Percentiles rank a stretch among this genome's conserved stretches.
Conservation (phyloP, 2,329 filamentous ascomycete genomes). For the Diaporthe vexans region DNA sequence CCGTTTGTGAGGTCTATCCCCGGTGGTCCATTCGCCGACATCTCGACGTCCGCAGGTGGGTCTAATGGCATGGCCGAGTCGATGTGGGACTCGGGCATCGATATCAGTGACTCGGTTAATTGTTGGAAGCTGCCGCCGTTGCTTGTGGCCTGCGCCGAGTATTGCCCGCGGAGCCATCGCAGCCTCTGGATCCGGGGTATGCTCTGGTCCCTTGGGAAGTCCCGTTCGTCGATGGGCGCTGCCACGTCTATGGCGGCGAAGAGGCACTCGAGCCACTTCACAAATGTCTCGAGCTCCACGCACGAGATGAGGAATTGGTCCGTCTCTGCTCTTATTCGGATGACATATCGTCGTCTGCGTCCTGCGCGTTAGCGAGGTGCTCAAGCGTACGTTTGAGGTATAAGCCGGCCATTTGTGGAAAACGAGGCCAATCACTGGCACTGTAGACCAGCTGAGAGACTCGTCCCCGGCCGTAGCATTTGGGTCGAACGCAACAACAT, state of each 20-base stretch:
- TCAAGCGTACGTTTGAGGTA: background rate
- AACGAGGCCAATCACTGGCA: background rate
- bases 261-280: conserved; percentile 77
- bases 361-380: conserved; percentile 33
- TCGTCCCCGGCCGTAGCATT: background rate
- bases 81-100: conserved; percentile 19
- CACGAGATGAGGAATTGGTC: conserved; percentile 82
- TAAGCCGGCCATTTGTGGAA: background rate
- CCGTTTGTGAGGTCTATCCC: conserved; percentile 18
- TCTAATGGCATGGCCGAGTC: conserved; percentile 26
- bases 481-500: conserved; percentile 48
- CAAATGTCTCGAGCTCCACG: conserved; percentile 73
- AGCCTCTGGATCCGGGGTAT: conserved; percentile 70
- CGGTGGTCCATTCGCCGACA: conserved; percentile 42
- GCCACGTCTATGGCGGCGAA: conserved; percentile 83
- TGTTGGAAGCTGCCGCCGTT: conserved; percentile 44
- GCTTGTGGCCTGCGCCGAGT: conserved; percentile 47
- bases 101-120: conserved; percentile 42
- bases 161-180: conserved; percentile 62
- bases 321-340: conserved; percentile 79
- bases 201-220: conserved; percentile 73
- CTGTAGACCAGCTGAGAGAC: background rate
- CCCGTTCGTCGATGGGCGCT: conserved; percentile 77
- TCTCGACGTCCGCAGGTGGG: conserved; percentile 36
- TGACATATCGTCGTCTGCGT: conserved; percentile 71